These are phyloP conservation scores for Rutstroemia sydowiana DNA, from an alignment of 2,329 filamentous ascomycete genomes.

Conservation along the genomic window DNA sequence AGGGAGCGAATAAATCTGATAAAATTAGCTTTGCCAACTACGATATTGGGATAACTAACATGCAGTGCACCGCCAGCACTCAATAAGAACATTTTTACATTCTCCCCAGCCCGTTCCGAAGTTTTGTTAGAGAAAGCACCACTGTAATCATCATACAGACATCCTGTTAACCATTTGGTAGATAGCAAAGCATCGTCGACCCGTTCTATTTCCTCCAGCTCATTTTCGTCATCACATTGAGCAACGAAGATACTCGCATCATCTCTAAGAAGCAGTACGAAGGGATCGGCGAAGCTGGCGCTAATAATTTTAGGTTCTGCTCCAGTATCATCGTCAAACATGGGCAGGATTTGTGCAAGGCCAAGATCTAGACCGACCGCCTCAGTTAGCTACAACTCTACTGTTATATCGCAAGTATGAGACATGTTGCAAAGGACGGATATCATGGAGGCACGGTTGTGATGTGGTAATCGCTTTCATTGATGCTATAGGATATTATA, in stretches of 20 bases:
- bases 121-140: constrained; percentile 44
- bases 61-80: constrained; percentile 66
- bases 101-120: constrained; percentile 37
- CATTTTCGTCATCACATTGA: constrained; percentile 71
- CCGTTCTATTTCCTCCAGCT: constrained; percentile 74
- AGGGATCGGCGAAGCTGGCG: constrained; percentile 81
- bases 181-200: constrained; percentile 47
- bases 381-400: constrained; percentile 13
- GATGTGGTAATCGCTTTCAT: constrained; percentile 30
- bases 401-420: constrained; percentile 5
- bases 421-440: constrained; percentile 18
- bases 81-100: constrained; percentile 68
- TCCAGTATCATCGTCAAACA: constrained; percentile 85
- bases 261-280: constrained; percentile 73
- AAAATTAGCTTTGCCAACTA: constrained; percentile 10
- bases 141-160: constrained; percentile 65
- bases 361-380: constrained; percentile 57
- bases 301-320: constrained; percentile 70
- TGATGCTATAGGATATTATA: constrained; percentile 34
- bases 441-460: constrained; percentile 23
- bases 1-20: constrained; percentile 67
- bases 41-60: constrained; percentile 42
- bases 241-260: constrained; percentile 75
- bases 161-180: constrained; percentile 75
- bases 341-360: constrained; percentile 82